These are phyloP conservation scores for Neonothopanus nambi DNA, from an alignment of 1,284 basidiomycete genomes.

Conservation along the genomic window DNA sequence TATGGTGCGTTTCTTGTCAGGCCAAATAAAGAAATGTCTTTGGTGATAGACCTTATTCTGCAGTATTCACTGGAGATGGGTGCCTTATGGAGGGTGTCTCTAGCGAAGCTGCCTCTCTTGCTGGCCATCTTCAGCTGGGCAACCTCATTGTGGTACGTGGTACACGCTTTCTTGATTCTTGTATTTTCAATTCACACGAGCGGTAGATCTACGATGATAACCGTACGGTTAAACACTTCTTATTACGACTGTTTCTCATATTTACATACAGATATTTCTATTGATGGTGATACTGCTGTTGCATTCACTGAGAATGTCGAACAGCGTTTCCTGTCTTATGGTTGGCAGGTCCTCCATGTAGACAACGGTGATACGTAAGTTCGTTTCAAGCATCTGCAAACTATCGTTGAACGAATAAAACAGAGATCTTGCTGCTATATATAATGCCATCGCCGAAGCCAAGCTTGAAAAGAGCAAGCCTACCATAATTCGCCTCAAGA, in stretches of 20 bases:
- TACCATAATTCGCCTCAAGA: slow-evolving; percentile 83
- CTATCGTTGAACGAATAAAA: background rate
- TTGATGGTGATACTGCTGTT: slow-evolving; percentile 90
- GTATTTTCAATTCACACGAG: background rate
- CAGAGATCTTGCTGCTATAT: slow-evolving; percentile 80
- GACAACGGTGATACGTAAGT: slow-evolving; percentile 78
- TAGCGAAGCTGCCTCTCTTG: slow-evolving; percentile 87
- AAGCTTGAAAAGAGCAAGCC: slow-evolving; percentile 81
- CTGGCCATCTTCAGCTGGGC: slow-evolving; percentile 90
- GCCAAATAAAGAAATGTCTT: slow-evolving; percentile 1
- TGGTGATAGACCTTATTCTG: slow-evolving; percentile 18
- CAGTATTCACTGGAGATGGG: slow-evolving; percentile 91
- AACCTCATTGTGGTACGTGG: slow-evolving; percentile 84
- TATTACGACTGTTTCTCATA: background rate
- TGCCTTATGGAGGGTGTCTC: slow-evolving; percentile 97
- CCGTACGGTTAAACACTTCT: slow-evolving; percentile 48
- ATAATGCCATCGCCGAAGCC: slow-evolving; percentile 79
- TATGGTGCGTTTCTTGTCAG: slow-evolving; percentile 62
- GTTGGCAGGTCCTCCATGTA: slow-evolving; percentile 91
- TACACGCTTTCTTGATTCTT: slow-evolving; percentile 13
- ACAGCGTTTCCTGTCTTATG: slow-evolving; percentile 87
- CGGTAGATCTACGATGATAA: slow-evolving; percentile 86
- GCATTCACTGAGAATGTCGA: slow-evolving; percentile 95
- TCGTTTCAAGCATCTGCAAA: background rate
- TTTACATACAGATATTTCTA: slow-evolving; percentile 77